Base-by-base conservation (phyloP, 2,329 filamentous ascomycete species). In the Neophaeococcomyces aloes region DNA sequence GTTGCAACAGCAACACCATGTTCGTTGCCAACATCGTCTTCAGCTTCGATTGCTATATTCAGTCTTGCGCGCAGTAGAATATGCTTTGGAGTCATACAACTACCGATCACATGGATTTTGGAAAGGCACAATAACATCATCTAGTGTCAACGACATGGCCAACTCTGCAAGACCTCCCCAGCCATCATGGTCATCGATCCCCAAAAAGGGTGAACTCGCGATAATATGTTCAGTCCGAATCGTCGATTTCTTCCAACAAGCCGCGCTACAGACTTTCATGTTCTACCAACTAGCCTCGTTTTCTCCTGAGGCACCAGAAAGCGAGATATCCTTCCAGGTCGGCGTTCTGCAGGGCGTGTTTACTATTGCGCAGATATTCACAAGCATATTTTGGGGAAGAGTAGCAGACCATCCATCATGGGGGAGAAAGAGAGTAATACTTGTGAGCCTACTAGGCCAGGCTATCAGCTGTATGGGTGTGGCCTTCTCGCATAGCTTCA, bases 221-320 rank as follows among this genome's bases (percentile, higher is more conserved):
- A 75, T 88, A 37, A 71, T 88, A 33, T 83, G 78, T 0, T 63
- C 87, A 29, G 78, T 83, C n/a, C 75, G 84, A 14, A 66, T 88
- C 18, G 83, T 79, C 18, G 84, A 88, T 57, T 83, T 83, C n/a
- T 67, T 88, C 33, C 80, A 82, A 0, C 81, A 86, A 55, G 84
- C 81, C 1, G 80, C 76, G 8, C 60, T 83, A 7, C 71, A 79
- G 62, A 72, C 79, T 1, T 87, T 86, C 62, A 79, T 86, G 69
- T 87, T 81, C 62, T 87, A 86, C 60, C 82, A 86, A 57, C 71
- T 89, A 18, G 76, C 77, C 55, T 86, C 79, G 51, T 86, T 88
- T 53, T 68, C 78, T 3, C 65, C 64, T 8, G 64, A 58, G 17
- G 59, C 66, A 5, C 58, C 66, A 1, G 68, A 75, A 30, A 65